Base-by-base conservation (phyloP, 202 grass and related monocot genomes). In the Hordeum pubiflorum region DNA sequence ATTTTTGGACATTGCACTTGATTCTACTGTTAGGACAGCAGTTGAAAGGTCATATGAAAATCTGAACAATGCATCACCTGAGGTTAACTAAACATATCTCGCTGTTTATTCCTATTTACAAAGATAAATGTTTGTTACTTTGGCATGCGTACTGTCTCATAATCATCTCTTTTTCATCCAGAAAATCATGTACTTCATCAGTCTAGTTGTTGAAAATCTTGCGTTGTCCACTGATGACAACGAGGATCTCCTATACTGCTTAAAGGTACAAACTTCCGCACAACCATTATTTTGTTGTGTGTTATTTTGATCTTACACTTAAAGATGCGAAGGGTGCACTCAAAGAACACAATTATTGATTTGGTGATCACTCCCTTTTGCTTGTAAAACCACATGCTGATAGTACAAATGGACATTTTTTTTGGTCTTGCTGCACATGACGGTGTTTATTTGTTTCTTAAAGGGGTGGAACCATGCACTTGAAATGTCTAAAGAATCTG, bases 181-280 rank as follows among this genome's bases (percentile, higher is more conserved):
- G 96, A 95, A 98, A 98, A 88, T 95, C 15, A 98, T 98, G 88
- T 90, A 95, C 85, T 88, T 98, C 77, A 95, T 95, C 58, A 87
- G 77, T 80, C 87, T 95, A 60, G 87, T 95, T 74, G 88, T 98
- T 83, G 96, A 98, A 91, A 98, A 98, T 92, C 88, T 98, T 86
- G 96, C 96, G 8, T 78, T 95, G 29, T 95, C 92, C 27, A 91
- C 79, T 20, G 92, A 98, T 8, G 87, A 98, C 82, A 98, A 98
- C 40, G 96, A 98, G 59, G 87, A 98, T 71, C 76, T 98, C 64
- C 82, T 98, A 60, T 95, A 88, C 77, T 95, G 88, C 80, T 81
- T 98, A 86, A 98, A 93, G 92, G 96, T 98, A 86, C 31, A n/a
- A 72, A 72, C 23, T 72, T 72, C 40, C 7, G 0, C 41, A 72